Conservation (phyloP, 148 eudicot genomes). For the Rhododendron ovatum region DNA sequence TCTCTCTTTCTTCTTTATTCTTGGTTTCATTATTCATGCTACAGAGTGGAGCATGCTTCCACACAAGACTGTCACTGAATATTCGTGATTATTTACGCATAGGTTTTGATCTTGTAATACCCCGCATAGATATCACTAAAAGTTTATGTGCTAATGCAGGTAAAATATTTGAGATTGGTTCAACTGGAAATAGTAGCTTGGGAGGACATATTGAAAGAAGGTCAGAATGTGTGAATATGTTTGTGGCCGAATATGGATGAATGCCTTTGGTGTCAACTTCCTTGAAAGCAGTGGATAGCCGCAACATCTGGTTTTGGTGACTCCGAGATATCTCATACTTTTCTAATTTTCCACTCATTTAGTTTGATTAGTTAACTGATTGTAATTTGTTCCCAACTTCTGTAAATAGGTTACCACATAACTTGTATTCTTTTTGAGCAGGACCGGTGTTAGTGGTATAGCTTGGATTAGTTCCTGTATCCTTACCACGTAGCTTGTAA, state of each 20-base stretch:
- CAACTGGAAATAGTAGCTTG: conserved; percentile 87
- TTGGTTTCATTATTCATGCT: not conserved
- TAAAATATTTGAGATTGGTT: conserved; percentile 76
- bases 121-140: not conserved
- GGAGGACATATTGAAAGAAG: conserved; percentile 74
- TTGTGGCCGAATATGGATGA: conserved; percentile 52
- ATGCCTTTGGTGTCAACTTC: conserved; percentile 83
- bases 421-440: not conserved
- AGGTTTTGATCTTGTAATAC: not conserved
- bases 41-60: not conserved
- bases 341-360: not conserved
- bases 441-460: not conserved
- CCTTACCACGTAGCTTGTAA: not conserved
- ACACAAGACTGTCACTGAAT: too few species aligned
- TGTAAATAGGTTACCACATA: not conserved
- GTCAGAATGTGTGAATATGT: conserved; percentile 59
- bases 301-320: conserved; percentile 81
- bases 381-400: conserved; percentile 1
- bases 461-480: not conserved
- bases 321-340: not conserved
- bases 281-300: conserved; percentile 73
- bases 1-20: not conserved
- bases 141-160: conserved; percentile 35
- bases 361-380: not conserved
- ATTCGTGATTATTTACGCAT: not conserved